These are phyloP conservation scores for Thymus quinquecostatus DNA, from an alignment of 257 asterid species.

Conservation along the genomic window DNA sequence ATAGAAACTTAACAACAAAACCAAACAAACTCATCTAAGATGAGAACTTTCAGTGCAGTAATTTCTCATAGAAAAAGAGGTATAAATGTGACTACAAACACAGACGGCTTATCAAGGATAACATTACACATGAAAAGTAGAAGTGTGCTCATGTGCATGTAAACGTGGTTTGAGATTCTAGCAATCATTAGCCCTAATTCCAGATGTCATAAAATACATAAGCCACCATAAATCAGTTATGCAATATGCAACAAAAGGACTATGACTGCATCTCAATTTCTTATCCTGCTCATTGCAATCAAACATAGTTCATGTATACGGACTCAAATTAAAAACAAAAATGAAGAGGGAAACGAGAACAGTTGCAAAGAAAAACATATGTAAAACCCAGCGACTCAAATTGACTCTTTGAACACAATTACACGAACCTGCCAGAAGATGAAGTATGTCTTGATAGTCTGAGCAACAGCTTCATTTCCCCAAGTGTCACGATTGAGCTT, in stretches of 20 bases:
- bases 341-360: background rate
- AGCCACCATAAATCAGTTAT: conserved; percentile 1
- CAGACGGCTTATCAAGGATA: background rate
- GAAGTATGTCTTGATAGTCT: conserved; percentile 87
- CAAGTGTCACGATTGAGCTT: conserved; percentile 99
- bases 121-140: background rate
- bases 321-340: background rate
- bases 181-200: background rate
- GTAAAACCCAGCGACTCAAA: background rate
- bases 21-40: background rate
- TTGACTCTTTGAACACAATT: conserved; percentile 23
- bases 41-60: background rate
- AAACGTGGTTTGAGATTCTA: background rate
- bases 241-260: conserved; percentile 2
- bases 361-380: background rate
- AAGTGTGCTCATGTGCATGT: background rate
- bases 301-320: background rate
- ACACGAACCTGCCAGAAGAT: conserved; percentile 94
- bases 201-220: conserved; percentile 6
- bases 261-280: background rate
- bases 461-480: conserved; percentile 98
- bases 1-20: conserved; percentile 1
- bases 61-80: background rate
- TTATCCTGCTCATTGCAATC: conserved; percentile 1
- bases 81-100: background rate